A percentile compares a stretch with the other conserved stretches of the same genome.
Conservation (phyloP, 2,329 filamentous ascomycete species). For the Aspergillus fijiensis region DNA sequence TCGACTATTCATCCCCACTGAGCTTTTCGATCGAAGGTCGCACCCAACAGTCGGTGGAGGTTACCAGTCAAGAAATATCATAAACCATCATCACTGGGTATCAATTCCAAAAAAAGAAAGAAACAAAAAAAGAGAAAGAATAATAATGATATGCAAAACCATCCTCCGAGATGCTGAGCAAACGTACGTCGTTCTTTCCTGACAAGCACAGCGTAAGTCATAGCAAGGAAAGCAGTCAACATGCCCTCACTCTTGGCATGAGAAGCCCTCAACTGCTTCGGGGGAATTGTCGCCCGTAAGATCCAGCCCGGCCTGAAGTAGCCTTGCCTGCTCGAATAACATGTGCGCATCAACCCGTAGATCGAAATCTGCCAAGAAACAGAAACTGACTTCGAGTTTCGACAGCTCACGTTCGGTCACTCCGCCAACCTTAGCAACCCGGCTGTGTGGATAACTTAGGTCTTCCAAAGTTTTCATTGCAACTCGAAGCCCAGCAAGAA, state of each 20-base stretch:
- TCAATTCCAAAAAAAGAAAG: background rate
- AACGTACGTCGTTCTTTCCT: too few relatives aligned
- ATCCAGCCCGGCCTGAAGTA: constrained; percentile 26
- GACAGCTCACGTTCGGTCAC: constrained; percentile 80
- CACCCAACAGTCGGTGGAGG: background rate
- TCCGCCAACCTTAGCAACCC: constrained; percentile 83
- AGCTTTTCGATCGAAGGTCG: background rate
- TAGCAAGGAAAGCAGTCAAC: background rate
- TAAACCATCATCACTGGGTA: background rate
- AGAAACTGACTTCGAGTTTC: constrained; percentile 83
- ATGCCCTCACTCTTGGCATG: background rate
- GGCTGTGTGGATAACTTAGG: constrained; percentile 77
- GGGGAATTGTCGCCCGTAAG: background rate
- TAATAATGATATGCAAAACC: background rate
- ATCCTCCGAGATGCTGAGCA: background rate
- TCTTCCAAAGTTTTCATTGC: constrained; percentile 97
- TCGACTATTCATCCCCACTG: background rate
- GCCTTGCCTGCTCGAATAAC: constrained; percentile 52
- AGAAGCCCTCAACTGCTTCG: background rate
- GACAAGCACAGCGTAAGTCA: background rate
- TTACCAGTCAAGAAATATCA: background rate
- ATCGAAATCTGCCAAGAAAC: constrained; percentile 82
- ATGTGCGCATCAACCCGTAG: constrained; percentile 62
- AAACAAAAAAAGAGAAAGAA: too few relatives aligned
- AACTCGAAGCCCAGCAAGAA: constrained; percentile 79